phyloP scores from a whole-genome alignment of 2,329 filamentous ascomycete species.

The Aspergillus thermomutatus region DNA sequence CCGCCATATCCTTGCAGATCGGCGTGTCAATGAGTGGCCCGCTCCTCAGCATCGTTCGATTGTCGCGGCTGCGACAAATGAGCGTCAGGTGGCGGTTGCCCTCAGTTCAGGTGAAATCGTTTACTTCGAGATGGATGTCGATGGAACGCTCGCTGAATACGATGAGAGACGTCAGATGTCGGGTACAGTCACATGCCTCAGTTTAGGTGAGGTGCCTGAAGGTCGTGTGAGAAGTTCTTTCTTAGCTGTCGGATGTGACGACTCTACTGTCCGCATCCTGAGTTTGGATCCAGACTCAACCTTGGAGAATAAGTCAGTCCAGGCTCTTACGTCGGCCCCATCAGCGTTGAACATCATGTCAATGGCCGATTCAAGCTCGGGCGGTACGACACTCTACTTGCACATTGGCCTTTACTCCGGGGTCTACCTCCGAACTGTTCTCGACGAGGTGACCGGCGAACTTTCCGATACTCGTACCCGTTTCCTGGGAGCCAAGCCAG shows the following conservation, averaged over 20 bases:
- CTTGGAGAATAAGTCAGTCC: conserved; percentile 88
- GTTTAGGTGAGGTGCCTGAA: conserved; percentile 86
- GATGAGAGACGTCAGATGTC: conserved; percentile 95
- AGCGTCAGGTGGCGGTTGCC: conserved; percentile 87
- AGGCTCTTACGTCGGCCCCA: conserved; percentile 85
- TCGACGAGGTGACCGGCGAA: conserved; percentile 94
- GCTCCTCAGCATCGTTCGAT: conserved; percentile 92
- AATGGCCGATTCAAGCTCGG: conserved; percentile 90
- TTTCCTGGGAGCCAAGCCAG: conserved; percentile 86
- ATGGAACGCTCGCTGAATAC: conserved; percentile 88
- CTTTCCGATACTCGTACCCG: conserved; percentile 91
- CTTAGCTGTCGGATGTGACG: conserved; percentile 92
- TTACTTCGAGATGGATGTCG: conserved; percentile 95
- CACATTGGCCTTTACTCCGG: conserved; percentile 96
- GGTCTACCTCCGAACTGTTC: conserved; percentile 88
- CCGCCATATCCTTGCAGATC: conserved; percentile 74
- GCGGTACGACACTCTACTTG: conserved; percentile 83
- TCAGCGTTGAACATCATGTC: conserved; percentile 87
- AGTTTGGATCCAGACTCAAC: conserved; percentile 88
- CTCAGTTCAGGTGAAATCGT: conserved; percentile 95
- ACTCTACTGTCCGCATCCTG: conserved; percentile 89
- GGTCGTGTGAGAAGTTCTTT: conserved; percentile 87
- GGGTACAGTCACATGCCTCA: conserved; percentile 91
- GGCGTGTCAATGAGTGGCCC: conserved; percentile 86
- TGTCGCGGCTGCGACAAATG: conserved; percentile 88